phyloP scores from a whole-genome alignment of 768 basidiomycete species.

The Mycena epipterygia region DNA sequence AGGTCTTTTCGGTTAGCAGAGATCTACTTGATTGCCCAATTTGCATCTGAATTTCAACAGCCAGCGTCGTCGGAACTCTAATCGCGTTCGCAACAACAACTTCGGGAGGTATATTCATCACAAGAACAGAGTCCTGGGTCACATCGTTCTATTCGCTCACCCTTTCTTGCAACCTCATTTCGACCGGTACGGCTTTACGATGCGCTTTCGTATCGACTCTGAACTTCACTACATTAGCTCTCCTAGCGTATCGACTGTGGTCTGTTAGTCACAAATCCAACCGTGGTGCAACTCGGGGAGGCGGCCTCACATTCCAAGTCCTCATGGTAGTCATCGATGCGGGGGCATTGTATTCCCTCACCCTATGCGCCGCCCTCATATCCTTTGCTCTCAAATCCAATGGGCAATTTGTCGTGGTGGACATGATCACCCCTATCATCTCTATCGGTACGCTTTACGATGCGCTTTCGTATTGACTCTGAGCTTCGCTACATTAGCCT shows the following conservation, averaged over 20 bases:
- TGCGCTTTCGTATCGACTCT: conserved; percentile 22
- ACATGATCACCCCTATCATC: conserved; percentile 56
- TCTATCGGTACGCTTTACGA: no score
- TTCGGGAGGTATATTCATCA: conserved; percentile 41
- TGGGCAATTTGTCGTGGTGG: conserved; percentile 49
- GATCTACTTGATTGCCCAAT: background rate
- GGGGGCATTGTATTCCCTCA: conserved; percentile 52
- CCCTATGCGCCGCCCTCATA: conserved; percentile 48
- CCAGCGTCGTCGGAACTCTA: conserved; percentile 4
- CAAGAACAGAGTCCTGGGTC: conserved; percentile 48
- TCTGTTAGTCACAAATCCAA: conserved; percentile 39
- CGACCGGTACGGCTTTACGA: conserved; percentile 48
- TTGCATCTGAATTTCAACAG: background rate
- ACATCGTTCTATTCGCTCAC: conserved; percentile 48
- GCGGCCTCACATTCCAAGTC: conserved; percentile 38
- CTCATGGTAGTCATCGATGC: conserved; percentile 52
- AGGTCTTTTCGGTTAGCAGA: conserved; percentile 37
- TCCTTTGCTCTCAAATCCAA: conserved; percentile 45
- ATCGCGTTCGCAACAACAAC: background rate
- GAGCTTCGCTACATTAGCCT: no score
- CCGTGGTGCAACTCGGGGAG: conserved; percentile 39
- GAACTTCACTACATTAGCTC: background rate
- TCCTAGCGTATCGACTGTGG: conserved; percentile 24
- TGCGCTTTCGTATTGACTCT: no score
- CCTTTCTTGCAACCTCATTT: conserved; percentile 47